phyloP scores from a whole-genome alignment of 148 eudicot species.

The Euryodendron excelsum region DNA sequence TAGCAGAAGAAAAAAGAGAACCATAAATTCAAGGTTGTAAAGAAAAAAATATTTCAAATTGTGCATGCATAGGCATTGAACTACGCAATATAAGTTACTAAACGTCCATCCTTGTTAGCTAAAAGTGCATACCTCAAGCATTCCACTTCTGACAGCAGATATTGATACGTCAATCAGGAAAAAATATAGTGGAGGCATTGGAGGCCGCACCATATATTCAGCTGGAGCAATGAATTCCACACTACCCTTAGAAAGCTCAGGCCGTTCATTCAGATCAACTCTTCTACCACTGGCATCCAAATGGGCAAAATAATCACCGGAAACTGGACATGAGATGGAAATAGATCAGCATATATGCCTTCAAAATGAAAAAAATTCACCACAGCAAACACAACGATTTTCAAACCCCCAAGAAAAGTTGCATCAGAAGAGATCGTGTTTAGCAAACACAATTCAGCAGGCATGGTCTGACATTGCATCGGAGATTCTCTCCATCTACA shows the following conservation, averaged over 20 bases:
- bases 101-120: neutral
- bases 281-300: constrained; percentile 85
- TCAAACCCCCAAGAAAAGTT: neutral
- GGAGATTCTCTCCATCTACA: neutral
- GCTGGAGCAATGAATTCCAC: constrained; percentile 97
- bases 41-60: neutral
- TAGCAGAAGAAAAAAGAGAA: constrained; percentile 5
- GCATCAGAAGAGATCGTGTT: neutral
- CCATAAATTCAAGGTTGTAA: neutral
- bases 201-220: constrained; percentile 99
- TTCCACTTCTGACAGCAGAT: constrained; percentile 91
- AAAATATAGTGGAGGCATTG: constrained; percentile 93
- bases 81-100: neutral
- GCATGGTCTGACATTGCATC: neutral
- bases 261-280: constrained; percentile 80
- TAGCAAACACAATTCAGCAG: neutral
- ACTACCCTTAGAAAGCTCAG: constrained; percentile 88
- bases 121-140: constrained; percentile 83
- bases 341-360: constrained; percentile 11
- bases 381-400: neutral
- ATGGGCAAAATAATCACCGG: constrained; percentile 85
- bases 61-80: neutral
- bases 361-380: neutral
- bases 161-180: constrained; percentile 92
- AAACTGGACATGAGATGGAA: constrained; percentile 37